Conservation (phyloP, 306 rosid species). For the Vigna hirtella region DNA sequence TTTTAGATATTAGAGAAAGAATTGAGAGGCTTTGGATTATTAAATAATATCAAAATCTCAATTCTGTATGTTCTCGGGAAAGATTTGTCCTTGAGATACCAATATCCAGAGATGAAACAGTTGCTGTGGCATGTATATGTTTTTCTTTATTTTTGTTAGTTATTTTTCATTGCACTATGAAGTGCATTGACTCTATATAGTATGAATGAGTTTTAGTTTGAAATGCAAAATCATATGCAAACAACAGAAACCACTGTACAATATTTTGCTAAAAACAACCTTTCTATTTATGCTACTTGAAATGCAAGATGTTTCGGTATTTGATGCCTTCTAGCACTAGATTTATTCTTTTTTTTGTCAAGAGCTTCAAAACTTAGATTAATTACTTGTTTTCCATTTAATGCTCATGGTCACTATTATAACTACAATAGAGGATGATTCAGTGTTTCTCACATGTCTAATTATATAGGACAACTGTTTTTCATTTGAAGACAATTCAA, state of each 20-base stretch:
- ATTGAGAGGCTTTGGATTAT: neutral
- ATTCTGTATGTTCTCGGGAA: neutral
- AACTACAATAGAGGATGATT: slow-evolving; percentile 2
- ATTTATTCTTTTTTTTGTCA: neutral
- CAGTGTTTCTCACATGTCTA: slow-evolving; percentile 6
- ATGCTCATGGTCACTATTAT: slow-evolving; percentile 12
- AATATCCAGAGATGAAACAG: neutral
- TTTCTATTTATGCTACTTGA: neutral
- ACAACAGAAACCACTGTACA: neutral
- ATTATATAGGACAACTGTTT: slow-evolving; percentile 12
- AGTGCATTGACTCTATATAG: neutral
- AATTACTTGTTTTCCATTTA: neutral
- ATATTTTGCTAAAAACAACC: neutral
- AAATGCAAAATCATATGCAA: neutral
- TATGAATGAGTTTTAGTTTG: neutral
- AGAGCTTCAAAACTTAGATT: neutral
- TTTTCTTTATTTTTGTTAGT: neutral
- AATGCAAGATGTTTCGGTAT: neutral
- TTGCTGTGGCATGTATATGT: neutral
- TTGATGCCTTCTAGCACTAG: neutral
- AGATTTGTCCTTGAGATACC: neutral
- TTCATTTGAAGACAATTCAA: neutral
- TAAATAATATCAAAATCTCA: neutral
- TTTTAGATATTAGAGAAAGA: neutral
- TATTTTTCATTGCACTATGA: neutral